Evolutionary conservation across 2,329 filamentous ascomycete species (phyloP), one percentile per base, ranked within the genome.

Genomic region (Fusarium newnesense): DNA sequence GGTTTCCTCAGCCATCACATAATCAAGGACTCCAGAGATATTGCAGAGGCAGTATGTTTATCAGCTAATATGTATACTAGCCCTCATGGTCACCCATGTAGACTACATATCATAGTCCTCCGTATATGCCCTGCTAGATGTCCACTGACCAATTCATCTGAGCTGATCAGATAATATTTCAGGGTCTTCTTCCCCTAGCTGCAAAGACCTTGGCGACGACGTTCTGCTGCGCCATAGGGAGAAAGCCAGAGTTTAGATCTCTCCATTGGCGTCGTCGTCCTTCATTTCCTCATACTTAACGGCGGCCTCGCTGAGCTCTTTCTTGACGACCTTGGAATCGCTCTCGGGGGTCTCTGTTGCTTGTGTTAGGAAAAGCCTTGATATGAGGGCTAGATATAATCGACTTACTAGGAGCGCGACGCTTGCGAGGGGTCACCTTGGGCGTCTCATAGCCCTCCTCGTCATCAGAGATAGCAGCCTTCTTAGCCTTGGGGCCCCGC

Each of bases 401-500:
- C 21, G 34, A 72, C 63, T 69, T 66, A 77, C 70, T 58, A 10
- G 61, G 46, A 18, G 42, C 53, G n/a, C 57, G 54, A 16, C 76
- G 75, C 69, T 78, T 78, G 16, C 72, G 70, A 8, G 72, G 60
- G 1, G 64, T 67, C 4, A 62, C 32, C 44, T 74, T 76, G 37
- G 50, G 16, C 8, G 26, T 63, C 9, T 39, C 54, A 13, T 30
- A 40, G 6, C 28, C 61, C 7, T 73, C 64, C 1, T 67, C 64
- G 1, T 69, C 69, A 0, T 67, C 69, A 1, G 49, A 49, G 1
- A 24, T 24, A 24, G 39, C 60, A 5, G 28, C 34, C 36, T 68
- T 72, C 62, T 77, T 78, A 18, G 16, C 13, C 53, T 73, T 75
- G 8, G 67, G 7, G 10, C 8, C 43, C 3, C 67, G 59, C 69